Evolutionary conservation across 306 rosid genomes (phyloP).

Genomic region (Inga laurina): DNA sequence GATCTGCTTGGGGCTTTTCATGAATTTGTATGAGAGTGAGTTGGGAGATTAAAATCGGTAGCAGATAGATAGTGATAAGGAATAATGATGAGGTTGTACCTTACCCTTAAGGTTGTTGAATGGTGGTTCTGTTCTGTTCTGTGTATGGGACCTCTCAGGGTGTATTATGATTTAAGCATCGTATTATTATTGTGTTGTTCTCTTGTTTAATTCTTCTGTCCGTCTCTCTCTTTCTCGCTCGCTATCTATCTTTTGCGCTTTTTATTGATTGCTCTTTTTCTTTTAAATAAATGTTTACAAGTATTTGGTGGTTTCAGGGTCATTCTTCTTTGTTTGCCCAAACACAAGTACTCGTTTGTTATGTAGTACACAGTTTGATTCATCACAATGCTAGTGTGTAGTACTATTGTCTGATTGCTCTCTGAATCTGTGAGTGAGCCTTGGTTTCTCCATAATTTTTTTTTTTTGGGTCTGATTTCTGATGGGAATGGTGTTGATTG

Average conservation of each 20-base stretch:
- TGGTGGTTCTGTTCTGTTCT: constrained; percentile 36
- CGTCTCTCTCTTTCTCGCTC: neutral
- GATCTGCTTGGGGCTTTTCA: neutral
- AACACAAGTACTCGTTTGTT: neutral
- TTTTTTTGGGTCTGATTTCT: neutral
- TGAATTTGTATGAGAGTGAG: constrained; percentile 14
- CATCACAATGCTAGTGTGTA: neutral
- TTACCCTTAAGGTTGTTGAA: constrained; percentile 29
- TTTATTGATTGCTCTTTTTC: neutral
- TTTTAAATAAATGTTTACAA: neutral
- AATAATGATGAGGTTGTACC: constrained; percentile 42
- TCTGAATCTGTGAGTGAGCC: neutral
- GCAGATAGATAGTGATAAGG: constrained; percentile 38
- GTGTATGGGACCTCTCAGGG: constrained; percentile 39
- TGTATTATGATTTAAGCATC: constrained; percentile 6
- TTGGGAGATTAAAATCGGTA: constrained; percentile 33
- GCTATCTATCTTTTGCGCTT: neutral
- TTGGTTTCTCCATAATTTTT: neutral
- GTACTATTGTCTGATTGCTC: neutral
- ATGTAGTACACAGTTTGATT: neutral
- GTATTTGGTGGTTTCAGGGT: constrained; percentile 7
- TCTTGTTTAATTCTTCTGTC: neutral
- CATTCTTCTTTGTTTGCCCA: neutral
- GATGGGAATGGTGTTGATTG: neutral
- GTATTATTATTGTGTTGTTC: constrained; percentile 5